phyloP scores from a whole-genome alignment of 1,284 basidiomycete genomes.

The Neonothopanus nambi region DNA sequence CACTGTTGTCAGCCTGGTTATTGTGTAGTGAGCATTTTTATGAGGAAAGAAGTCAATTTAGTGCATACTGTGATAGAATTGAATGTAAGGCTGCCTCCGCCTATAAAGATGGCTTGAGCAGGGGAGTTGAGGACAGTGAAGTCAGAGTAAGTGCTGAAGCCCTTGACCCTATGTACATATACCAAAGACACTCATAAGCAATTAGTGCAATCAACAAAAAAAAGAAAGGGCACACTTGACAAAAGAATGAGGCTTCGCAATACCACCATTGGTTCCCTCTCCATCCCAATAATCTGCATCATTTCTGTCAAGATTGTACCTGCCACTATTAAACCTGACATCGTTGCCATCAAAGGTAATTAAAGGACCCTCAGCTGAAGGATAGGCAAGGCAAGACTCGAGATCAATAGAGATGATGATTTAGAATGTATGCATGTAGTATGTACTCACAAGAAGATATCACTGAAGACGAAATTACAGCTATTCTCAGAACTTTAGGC shows the following conservation, averaged over 20 bases:
- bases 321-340: slow-evolving; percentile 46
- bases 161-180: slow-evolving; percentile 55
- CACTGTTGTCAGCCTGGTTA: not conserved
- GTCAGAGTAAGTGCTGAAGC: slow-evolving; percentile 45
- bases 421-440: too few species aligned
- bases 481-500: too few species aligned
- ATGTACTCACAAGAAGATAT: too few species aligned
- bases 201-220: not conserved
- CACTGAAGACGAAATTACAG: too few species aligned
- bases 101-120: slow-evolving; percentile 31
- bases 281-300: slow-evolving; percentile 37
- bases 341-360: slow-evolving; percentile 26
- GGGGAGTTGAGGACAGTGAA: slow-evolving; percentile 33
- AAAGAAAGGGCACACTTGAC: slow-evolving; percentile 36
- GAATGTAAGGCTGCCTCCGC: slow-evolving; percentile 11
- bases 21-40: not conserved
- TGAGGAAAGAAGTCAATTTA: slow-evolving; percentile 31
- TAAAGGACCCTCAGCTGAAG: not conserved
- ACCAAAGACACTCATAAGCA: slow-evolving; percentile 5
- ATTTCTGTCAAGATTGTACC: slow-evolving; percentile 42
- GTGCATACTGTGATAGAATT: slow-evolving; percentile 41
- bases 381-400: too few species aligned
- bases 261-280: slow-evolving; percentile 36
- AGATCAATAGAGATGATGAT: too few species aligned
- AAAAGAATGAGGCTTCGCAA: slow-evolving; percentile 48